Conservation (phyloP, 2,329 filamentous ascomycete species). For the Ramularia collo-cygni region DNA sequence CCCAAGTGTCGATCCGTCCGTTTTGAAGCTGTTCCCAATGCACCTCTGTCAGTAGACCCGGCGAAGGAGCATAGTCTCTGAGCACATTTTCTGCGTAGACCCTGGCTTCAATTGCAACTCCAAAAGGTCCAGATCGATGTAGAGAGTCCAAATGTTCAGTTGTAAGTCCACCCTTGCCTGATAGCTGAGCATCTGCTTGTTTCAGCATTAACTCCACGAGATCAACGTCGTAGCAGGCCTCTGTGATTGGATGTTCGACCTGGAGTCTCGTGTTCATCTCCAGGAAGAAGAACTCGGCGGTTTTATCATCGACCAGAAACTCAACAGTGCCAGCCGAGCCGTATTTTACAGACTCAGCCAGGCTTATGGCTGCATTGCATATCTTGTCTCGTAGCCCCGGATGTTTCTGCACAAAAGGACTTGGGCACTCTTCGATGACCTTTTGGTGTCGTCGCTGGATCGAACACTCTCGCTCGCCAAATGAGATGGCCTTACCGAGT, state of each 20-base stretch:
- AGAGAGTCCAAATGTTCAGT: constrained; percentile 35
- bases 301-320: constrained; percentile 80
- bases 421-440: constrained; percentile 82
- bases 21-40: constrained; percentile 44
- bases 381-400: constrained; percentile 55
- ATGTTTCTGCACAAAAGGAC: constrained; percentile 53
- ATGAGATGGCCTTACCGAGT: constrained; percentile 69
- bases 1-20: constrained; percentile 58
- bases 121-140: constrained; percentile 38
- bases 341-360: constrained; percentile 55
- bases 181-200: constrained; percentile 47
- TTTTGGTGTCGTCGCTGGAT: constrained; percentile 85
- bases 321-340: constrained; percentile 86
- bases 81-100: constrained; percentile 55
- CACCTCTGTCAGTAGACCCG: constrained; percentile 53
- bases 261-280: constrained; percentile 55
- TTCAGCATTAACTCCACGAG: constrained; percentile 50
- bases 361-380: constrained; percentile 61
- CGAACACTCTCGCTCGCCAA: constrained; percentile 83
- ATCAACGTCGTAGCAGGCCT: constrained; percentile 49
- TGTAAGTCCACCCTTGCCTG: constrained; percentile 41
- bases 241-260: constrained; percentile 53
- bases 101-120: constrained; percentile 47
- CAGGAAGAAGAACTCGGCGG: constrained; percentile 65
- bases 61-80: constrained; percentile 51